Evolutionary conservation across 2,329 filamentous ascomycete species (phyloP).

Genomic region (Penicillium sp.): DNA sequence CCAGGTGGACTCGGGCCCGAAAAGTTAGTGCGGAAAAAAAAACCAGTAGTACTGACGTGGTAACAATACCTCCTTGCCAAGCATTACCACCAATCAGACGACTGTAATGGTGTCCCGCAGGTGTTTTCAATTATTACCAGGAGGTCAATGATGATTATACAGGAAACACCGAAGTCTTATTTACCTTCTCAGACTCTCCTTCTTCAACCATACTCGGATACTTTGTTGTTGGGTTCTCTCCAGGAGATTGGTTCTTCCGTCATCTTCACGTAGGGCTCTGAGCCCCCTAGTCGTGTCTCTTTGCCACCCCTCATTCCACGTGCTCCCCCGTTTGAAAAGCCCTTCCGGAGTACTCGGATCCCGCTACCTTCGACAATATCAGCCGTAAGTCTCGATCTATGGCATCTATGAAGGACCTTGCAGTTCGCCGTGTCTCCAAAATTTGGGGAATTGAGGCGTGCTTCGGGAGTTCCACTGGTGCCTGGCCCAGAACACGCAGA

Average conservation of each 20-base stretch:
- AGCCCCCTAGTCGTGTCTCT: constrained; percentile 8
- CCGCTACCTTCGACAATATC: constrained; percentile 7
- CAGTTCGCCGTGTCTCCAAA: not conserved
- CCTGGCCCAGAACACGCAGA: constrained; percentile 3
- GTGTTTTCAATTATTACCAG: constrained; percentile 9
- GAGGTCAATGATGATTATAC: constrained; percentile 5
- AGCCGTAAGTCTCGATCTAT: constrained; percentile 15
- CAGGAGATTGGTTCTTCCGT: constrained; percentile 5
- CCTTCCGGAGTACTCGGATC: constrained; percentile 24
- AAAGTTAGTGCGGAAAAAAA: constrained; percentile 8
- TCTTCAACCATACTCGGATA: not conserved
- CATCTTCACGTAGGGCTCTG: constrained; percentile 11
- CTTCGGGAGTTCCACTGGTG: not conserved
- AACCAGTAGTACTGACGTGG: not conserved
- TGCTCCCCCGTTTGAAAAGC: constrained; percentile 17
- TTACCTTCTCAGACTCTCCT: constrained; percentile 13
- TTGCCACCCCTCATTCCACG: constrained; percentile 22
- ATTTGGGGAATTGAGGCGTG: not conserved
- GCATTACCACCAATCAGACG: not conserved
- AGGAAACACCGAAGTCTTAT: constrained; percentile 5
- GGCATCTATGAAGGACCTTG: not conserved
- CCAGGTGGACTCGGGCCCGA: constrained; percentile 2
- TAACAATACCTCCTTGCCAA: constrained; percentile 3
- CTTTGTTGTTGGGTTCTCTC: not conserved
- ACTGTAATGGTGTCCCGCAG: not conserved